phyloP scores from a whole-genome alignment of 139 green algal species.

The Picochlorum costavermella region DNA sequence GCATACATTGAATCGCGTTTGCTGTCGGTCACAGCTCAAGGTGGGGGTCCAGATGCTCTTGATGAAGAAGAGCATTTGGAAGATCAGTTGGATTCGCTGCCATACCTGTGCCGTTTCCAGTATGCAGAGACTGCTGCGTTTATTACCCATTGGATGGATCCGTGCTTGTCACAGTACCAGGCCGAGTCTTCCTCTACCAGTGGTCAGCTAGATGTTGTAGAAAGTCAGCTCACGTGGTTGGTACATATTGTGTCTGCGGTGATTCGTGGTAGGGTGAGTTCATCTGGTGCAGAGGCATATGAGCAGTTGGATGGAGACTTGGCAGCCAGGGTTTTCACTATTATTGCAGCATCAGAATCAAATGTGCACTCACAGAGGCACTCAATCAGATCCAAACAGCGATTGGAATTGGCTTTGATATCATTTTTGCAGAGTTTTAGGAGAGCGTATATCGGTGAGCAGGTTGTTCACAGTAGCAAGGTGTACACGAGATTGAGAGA shows the following conservation, averaged over 20 bases:
- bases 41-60: constrained; percentile 74
- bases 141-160: constrained; percentile 66
- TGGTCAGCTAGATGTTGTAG: constrained; percentile 52
- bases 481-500: constrained; percentile 82
- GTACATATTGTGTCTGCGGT: constrained; percentile 90
- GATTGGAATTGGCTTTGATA: constrained; percentile 84
- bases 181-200: background rate
- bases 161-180: constrained; percentile 54
- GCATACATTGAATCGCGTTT: constrained; percentile 85
- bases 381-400: constrained; percentile 61
- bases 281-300: constrained; percentile 37
- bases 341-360: constrained; percentile 68
- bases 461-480: constrained; percentile 93
- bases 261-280: constrained; percentile 72
- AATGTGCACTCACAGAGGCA: constrained; percentile 38
- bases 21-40: constrained; percentile 47
- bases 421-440: constrained; percentile 94
- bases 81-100: constrained; percentile 89
- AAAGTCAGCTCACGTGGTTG: constrained; percentile 96
- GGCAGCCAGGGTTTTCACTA: constrained; percentile 68
- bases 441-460: constrained; percentile 87
- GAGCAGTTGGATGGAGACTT: constrained; percentile 92
- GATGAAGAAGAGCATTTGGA: constrained; percentile 86
- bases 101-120: constrained; percentile 89
- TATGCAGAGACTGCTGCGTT: constrained; percentile 73